These are phyloP conservation scores for Trametes cubensis DNA, from an alignment of 768 basidiomycete genomes.

Conservation along the genomic window DNA sequence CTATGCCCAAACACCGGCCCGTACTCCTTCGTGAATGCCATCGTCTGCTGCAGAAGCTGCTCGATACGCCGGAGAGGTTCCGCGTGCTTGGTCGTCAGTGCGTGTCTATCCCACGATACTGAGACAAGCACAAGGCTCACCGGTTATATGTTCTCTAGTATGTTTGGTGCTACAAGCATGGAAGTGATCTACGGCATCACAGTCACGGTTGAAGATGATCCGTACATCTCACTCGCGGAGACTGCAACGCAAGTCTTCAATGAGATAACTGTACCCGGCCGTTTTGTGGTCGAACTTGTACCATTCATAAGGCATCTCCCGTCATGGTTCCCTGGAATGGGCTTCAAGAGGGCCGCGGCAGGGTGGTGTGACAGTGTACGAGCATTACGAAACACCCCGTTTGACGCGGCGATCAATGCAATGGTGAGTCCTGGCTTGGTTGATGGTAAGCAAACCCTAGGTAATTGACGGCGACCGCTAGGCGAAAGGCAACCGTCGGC, in stretches of 20 bases:
- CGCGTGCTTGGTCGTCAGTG: slow-evolving; percentile 4
- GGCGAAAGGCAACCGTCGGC: background rate
- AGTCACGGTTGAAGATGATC: background rate
- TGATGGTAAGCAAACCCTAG: too few species aligned
- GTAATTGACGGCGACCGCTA: background rate
- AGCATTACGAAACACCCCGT: background rate
- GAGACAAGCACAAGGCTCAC: background rate
- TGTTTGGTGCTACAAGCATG: slow-evolving; percentile 18
- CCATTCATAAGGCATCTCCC: slow-evolving; percentile 21
- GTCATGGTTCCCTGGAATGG: slow-evolving; percentile 31
- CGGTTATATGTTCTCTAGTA: background rate
- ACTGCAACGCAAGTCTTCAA: background rate
- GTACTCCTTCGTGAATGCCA: background rate
- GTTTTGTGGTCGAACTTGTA: slow-evolving; percentile 4
- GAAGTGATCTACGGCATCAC: slow-evolving; percentile 19
- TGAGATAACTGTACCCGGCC: slow-evolving; percentile 2
- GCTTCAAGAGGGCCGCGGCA: slow-evolving; percentile 27
- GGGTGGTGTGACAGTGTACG: background rate
- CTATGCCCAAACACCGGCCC: background rate
- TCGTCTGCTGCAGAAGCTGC: slow-evolving; percentile 2
- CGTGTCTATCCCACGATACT: background rate
- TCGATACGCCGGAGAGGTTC: background rate
- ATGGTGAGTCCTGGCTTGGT: background rate
- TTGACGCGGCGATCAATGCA: background rate
- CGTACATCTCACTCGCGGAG: background rate